Conservation (phyloP, 345 rosid genomes). For the Sonneratia alba region DNA sequence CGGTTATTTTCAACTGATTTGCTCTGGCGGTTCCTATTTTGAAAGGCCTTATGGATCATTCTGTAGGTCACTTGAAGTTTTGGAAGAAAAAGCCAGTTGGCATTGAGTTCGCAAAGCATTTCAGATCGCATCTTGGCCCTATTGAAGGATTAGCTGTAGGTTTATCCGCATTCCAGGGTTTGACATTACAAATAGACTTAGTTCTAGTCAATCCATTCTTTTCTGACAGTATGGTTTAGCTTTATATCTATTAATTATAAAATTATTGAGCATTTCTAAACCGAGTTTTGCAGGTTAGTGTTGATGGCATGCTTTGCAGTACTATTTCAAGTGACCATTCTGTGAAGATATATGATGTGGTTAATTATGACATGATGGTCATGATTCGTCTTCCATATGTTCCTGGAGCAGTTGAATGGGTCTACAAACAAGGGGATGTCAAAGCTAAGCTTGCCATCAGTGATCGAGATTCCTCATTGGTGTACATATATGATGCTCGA, state of each 20-base stretch:
- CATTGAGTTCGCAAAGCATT: constrained; percentile 96
- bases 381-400: constrained; percentile 75
- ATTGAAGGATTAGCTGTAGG: constrained; percentile 92
- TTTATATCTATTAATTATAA: constrained; percentile 16
- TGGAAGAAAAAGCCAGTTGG: constrained; percentile 90
- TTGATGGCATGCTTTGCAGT: constrained; percentile 89
- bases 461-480: constrained; percentile 63
- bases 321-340: constrained; percentile 80
- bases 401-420: constrained; percentile 90
- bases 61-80: constrained; percentile 81
- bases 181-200: not conserved
- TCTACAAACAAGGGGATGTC: constrained; percentile 87
- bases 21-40: not conserved
- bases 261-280: constrained; percentile 45
- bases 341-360: constrained; percentile 88
- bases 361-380: constrained; percentile 97
- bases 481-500: constrained; percentile 83
- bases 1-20: not conserved
- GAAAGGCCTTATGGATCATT: not conserved
- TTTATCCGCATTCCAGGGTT: constrained; percentile 2
- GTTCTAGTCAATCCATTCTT: not conserved
- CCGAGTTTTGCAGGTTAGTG: constrained; percentile 85
- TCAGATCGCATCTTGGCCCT: constrained; percentile 88
- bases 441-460: constrained; percentile 86
- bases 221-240: not conserved